Evolutionary conservation across 73 alveolate species (phyloP), one percentile per base, ranked within the genome.

Genomic region (Paramecium octaurelia): DNA sequence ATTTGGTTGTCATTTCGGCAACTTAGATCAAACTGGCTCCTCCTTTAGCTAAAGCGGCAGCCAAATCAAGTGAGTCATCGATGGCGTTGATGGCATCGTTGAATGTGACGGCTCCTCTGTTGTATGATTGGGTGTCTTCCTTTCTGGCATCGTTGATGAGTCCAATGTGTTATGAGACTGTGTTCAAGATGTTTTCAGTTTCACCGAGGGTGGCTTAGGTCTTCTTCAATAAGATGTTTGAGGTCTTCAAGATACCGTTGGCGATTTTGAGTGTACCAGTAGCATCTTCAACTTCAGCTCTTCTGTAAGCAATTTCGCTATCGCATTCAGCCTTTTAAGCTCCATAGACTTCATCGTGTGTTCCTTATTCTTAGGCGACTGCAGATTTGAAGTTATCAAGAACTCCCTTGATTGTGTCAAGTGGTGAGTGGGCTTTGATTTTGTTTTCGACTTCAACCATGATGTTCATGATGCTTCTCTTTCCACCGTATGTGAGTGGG

Each of bases 21-120:
- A 80, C 57, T 80, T 80, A 80, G 73, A 46, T 42, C 42, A 80
- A 80, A 24, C 57, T 24, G 27, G 91, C 91, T 23, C 46, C 42
- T 80, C 91, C 91, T 21, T 42, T 73, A 23, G 57, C 59, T 23
- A 73, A 42, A 4, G 70, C 70, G 27, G 91, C 91, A 18, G 57
- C 91, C 46, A 80, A 43, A 48, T 80, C 91, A 64, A 80, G 70
- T 1, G 91, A 80, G 48, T 80, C 91, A 80, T 80, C 91, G 48
- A 80, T 80, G 91, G 91, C 44, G 91, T 80, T 80, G 91, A 80
- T 80, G 76, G 91, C 91, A 46, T 80, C 91, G 29, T 80, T 80
- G 91, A 80, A 80, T 34, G 91, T 44, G 24, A 80, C 91, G 1
- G 91, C 91, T 20, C 64, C 91, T 80, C 91, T 80, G 91, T 80